Conservation (phyloP, 2,329 filamentous ascomycete species). For the Ophiognomonia clavigignenti-juglandacearum region DNA sequence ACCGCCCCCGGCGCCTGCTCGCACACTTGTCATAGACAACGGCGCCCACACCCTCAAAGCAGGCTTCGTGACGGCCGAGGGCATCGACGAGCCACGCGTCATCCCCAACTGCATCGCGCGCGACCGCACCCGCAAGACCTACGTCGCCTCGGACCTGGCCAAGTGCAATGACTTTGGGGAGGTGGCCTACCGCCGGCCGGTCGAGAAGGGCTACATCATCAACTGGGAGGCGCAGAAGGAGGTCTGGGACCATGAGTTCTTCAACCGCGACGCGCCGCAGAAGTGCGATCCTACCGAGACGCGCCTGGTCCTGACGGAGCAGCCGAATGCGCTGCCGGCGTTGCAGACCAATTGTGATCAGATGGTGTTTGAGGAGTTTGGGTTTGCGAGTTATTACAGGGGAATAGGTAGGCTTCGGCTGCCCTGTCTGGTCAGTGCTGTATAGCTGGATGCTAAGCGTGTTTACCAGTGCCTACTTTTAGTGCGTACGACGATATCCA, state of each 20-base stretch:
- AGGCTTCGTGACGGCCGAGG: slow-evolving; percentile 57
- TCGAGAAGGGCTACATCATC: slow-evolving; percentile 92
- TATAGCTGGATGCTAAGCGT: not conserved
- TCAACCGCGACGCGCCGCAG: slow-evolving; percentile 61
- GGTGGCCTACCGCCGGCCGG: slow-evolving; percentile 77
- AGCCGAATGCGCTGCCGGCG: slow-evolving; percentile 73
- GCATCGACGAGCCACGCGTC: slow-evolving; percentile 54
- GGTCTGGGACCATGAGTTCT: slow-evolving; percentile 89
- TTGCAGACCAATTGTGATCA: slow-evolving; percentile 91
- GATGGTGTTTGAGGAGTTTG: slow-evolving; percentile 96
- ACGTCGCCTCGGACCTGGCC: slow-evolving; percentile 73
- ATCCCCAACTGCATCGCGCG: slow-evolving; percentile 89
- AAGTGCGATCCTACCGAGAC: slow-evolving; percentile 74
- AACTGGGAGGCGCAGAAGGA: slow-evolving; percentile 96
- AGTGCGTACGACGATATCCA: slow-evolving; percentile 81
- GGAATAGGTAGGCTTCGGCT: slow-evolving; percentile 51
- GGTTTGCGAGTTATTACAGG: slow-evolving; percentile 81
- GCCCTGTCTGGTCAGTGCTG: not conserved
- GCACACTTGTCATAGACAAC: slow-evolving; percentile 87
- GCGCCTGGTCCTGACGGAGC: slow-evolving; percentile 80
- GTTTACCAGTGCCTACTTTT: slow-evolving; percentile 57
- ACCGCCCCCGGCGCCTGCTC: slow-evolving; percentile 48
- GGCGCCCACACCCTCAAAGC: slow-evolving; percentile 90
- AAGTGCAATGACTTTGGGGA: slow-evolving; percentile 86
- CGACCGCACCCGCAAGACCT: slow-evolving; percentile 72